phyloP scores from a whole-genome alignment of 2,329 filamentous ascomycete genomes.

The Penicillium janthinellum region DNA sequence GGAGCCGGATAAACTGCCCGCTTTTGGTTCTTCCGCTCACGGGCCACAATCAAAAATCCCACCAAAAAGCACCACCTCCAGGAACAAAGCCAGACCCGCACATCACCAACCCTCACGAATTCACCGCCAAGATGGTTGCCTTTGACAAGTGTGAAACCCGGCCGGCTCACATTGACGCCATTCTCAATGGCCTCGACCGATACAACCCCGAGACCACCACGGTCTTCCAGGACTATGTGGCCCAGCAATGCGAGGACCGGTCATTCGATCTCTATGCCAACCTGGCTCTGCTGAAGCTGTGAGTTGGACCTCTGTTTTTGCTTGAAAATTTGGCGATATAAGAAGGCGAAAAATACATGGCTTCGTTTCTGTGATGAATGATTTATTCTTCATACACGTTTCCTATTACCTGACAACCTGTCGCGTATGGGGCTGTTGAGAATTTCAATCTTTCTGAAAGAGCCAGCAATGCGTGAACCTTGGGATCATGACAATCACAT shows the following conservation, averaged over 20 bases:
- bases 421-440: slow-evolving; percentile 64
- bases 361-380: slow-evolving; percentile 67
- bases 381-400: slow-evolving; percentile 69
- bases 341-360: not conserved
- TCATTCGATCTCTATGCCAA: slow-evolving; percentile 97
- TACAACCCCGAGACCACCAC: slow-evolving; percentile 98
- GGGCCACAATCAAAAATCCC: slow-evolving; percentile 35
- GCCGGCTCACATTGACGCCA: slow-evolving; percentile 86
- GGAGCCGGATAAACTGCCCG: slow-evolving; percentile 15
- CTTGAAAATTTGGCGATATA: not conserved
- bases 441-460: slow-evolving; percentile 75
- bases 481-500: slow-evolving; percentile 10
- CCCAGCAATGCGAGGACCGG: slow-evolving; percentile 91
- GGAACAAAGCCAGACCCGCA: slow-evolving; percentile 24
- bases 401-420: slow-evolving; percentile 90
- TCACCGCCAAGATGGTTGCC: slow-evolving; percentile 40
- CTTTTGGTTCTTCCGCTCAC: slow-evolving; percentile 21
- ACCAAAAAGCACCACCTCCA: slow-evolving; percentile 28
- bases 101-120: slow-evolving; percentile 21
- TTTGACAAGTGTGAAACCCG: slow-evolving; percentile 90
- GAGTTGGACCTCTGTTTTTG: slow-evolving; percentile 42
- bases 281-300: slow-evolving; percentile 95
- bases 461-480: slow-evolving; percentile 24
- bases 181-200: slow-evolving; percentile 95
- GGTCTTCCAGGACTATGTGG: slow-evolving; percentile 91